A percentile compares a stretch with the other conserved stretches of the same genome.
phyloP scores from a whole-genome alignment of 2,329 filamentous ascomycete genomes.

The Arachnomyces sp. region DNA sequence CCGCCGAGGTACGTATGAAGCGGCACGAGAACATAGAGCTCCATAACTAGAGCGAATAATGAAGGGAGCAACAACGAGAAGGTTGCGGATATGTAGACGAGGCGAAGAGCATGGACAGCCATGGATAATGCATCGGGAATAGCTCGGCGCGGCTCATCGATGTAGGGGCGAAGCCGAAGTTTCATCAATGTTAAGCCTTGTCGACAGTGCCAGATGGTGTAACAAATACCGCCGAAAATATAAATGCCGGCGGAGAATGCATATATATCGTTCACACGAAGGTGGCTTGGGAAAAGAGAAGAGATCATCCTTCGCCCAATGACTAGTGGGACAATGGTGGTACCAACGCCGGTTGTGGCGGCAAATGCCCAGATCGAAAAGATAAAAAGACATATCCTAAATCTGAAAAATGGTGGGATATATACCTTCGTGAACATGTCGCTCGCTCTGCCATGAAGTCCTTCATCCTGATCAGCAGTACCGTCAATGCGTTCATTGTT shows the following conservation, averaged over 20 bases:
- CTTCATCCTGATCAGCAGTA: conserved; percentile 44
- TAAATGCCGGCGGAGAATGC: conserved; percentile 90
- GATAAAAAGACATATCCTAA: conserved; percentile 77
- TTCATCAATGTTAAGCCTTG: conserved; percentile 7
- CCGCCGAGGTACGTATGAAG: conserved; percentile 65
- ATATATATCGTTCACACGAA: conserved; percentile 88
- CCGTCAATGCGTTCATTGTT: conserved; percentile 60
- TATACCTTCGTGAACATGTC: conserved; percentile 65
- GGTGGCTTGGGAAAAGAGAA: conserved; percentile 60
- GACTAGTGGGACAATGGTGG: conserved; percentile 78
- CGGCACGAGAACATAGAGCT: conserved; percentile 83
- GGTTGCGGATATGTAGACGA: conserved; percentile 68
- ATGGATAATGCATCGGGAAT: conserved; percentile 14
- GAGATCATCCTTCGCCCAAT: conserved; percentile 76
- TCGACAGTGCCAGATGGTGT: conserved; percentile 36
- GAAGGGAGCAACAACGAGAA: conserved; percentile 75
- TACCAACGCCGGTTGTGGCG: conserved; percentile 72
- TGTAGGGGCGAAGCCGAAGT: conserved; percentile 13
- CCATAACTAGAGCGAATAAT: conserved; percentile 68
- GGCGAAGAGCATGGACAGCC: conserved; percentile 34
- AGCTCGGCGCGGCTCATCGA: conserved; percentile 25
- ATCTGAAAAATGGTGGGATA: conserved; percentile 74
- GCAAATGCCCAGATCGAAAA: conserved; percentile 89
- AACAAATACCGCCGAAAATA: conserved; percentile 61
- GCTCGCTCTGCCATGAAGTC: conserved; percentile 54